These are phyloP conservation scores for Nicotiana attenuata DNA, from an alignment of 257 asterid genomes.

Conservation along the genomic window DNA sequence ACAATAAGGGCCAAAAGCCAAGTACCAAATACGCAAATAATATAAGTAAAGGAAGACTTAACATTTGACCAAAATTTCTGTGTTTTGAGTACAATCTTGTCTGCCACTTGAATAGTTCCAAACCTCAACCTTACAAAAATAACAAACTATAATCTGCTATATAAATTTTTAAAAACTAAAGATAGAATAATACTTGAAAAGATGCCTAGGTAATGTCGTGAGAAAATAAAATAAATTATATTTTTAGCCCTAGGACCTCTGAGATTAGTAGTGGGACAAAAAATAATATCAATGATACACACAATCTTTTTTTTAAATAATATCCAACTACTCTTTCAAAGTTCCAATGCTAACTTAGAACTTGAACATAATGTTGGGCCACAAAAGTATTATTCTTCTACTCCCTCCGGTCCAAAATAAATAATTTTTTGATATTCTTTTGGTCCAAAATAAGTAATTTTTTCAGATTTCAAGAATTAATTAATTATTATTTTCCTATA, in stretches of 20 bases:
- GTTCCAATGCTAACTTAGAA: neutral
- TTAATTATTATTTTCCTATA: no score
- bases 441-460: no score
- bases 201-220: neutral
- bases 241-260: neutral
- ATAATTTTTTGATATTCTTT: no score
- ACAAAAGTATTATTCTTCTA: neutral
- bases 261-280: neutral
- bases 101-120: neutral
- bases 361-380: neutral
- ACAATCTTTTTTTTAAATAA: neutral
- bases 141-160: neutral
- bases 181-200: neutral
- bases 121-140: neutral
- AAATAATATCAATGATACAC: neutral
- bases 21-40: neutral
- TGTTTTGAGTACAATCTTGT: slow-evolving; percentile 7
- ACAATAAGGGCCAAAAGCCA: neutral
- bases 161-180: neutral
- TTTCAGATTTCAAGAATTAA: no score
- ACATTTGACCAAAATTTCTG: neutral
- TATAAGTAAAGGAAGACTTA: neutral
- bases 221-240: neutral
- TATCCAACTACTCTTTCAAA: neutral
- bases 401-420: no score